Base-by-base conservation (phyloP, 257 asterid genomes). In the Fraxinus pennsylvanica region DNA sequence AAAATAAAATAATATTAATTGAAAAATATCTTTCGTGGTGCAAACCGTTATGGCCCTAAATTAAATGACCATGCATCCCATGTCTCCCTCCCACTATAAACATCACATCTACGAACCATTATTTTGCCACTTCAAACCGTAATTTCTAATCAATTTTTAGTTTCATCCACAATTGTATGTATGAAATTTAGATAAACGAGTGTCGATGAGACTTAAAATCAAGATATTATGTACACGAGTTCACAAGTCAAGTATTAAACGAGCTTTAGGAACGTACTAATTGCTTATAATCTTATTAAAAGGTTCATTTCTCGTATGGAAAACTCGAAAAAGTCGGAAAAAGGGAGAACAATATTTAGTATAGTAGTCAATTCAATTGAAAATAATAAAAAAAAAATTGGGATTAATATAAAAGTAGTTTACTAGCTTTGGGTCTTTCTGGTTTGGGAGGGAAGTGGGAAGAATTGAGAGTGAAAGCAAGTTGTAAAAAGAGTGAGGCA, bases 11-110 rank as follows among this genome's bases (percentile, higher is more conserved):
- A 39, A 8, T 39, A 39, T 3, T 39, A 39, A 39, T 39, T 39
- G 13, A 9, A 9, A 9, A 39, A 41, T 41, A 36, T 36, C 41
- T 1, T 36, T 6, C 22, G 27, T 59, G 12, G 30, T 59, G 3
- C 14, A 9, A 21, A 63, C 85, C 85, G 83, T 87, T 75, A 79
- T 80, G 85, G 80, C 86, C 86, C 78, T 80, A 74, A 74, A 73
- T 81, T 79, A 74, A 83, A 81, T 81, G 81, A 19, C 78, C 77
- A 52, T 76, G 71, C 86, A 67, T 79, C 74, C 81, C 84, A 29
- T 57, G 76, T 76, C 36, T 68, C 74, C 78, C 84, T 45, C 54
- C 36, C 73, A 38, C 66, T 2, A 75, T 54, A 25, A 39, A 80
- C 80, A 8, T 80, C 80, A 27, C 43, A 57, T 38, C 66, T 39